These are phyloP conservation scores for Coemansia sp. DNA, from an alignment of 192 early-diverging fungal genomes.

Conservation along the genomic window DNA sequence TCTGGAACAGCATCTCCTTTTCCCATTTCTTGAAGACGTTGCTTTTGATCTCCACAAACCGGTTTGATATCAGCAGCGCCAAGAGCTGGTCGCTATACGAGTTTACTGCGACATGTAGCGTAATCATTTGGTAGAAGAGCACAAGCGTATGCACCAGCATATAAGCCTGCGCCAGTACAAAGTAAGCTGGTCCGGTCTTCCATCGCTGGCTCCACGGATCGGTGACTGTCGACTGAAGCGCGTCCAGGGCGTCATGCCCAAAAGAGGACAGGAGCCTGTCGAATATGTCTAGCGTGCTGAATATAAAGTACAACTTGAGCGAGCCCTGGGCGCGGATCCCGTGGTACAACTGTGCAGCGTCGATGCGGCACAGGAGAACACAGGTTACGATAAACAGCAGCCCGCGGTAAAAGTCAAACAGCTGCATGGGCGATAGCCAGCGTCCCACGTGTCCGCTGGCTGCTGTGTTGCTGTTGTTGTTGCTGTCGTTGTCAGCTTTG, in stretches of 20 bases:
- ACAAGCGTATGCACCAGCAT: constrained; percentile 89
- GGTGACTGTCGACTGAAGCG: constrained; percentile 77
- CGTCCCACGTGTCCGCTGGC: constrained; percentile 31
- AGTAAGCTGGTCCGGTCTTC: constrained; percentile 55
- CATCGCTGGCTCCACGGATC: constrained; percentile 47
- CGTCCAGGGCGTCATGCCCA: constrained; percentile 93
- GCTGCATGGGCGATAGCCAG: constrained; percentile 77
- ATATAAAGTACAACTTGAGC: constrained; percentile 98
- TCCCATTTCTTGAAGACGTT: constrained; percentile 98
- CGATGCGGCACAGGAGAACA: constrained; percentile 75
- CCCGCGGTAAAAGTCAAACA: constrained; percentile 90
- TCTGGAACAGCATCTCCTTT: constrained; percentile 94
- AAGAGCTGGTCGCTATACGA: constrained; percentile 93
- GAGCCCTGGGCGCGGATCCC: constrained; percentile 92
- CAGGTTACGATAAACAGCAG: constrained; percentile 76
- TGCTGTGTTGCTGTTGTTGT: neutral
- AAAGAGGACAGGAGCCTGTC: constrained; percentile 93
- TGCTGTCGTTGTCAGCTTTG: neutral
- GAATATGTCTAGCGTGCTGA: constrained; percentile 92
- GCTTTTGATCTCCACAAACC: constrained; percentile 98
- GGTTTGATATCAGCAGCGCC: constrained; percentile 92
- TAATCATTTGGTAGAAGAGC: constrained; percentile 94
- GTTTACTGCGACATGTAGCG: constrained; percentile 95
- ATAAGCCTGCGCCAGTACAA: constrained; percentile 79
- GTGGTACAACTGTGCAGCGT: constrained; percentile 92